Evolutionary conservation across 176 grass and related monocot genomes (phyloP), one percentile per base, ranked within the genome.

Genomic region (Juncus effusus): DNA sequence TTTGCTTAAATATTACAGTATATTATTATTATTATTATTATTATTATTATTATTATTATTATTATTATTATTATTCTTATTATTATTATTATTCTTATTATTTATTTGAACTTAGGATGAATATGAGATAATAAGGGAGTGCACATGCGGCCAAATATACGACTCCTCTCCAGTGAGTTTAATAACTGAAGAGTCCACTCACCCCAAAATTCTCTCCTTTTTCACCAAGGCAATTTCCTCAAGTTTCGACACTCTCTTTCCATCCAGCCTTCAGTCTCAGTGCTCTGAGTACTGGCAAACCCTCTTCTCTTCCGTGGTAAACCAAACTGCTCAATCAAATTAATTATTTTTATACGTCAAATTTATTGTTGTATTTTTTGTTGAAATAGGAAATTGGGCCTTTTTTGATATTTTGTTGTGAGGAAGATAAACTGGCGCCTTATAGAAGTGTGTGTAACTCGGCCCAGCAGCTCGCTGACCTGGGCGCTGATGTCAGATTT

Each of bases 191-290:
- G 76, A 52, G 40, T 67, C 81, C 40, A 71, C 56, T 69, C 78
- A 76, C 49, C 76, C 83, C 14, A 70, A 80, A 79, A 56, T 93
- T 63, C 65, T 76, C 67, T 90, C 86, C 69, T 90, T 83, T 72
- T 89, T 90, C 59, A 73, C 80, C 63, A 99, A 91, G 79, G 76
- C 86, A 6, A 13, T 99, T 51, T 55, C 85, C 61, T 99, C 95
- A 62, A 83, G 80, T 66, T 77, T 99, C 73, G 88, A 87, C 64
- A 93, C 80, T 84, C 82, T 99, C 59, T 90, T 99, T 40, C 78
- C 82, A 69, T 86, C 79, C 81, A 99, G 85, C 88, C 78, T 93
- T 90, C 88, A 99, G 76, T 85, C 83, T 68, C 88, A 99, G 59
- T 84, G 85, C 64, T 74, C 82, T 56, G 94, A 93, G 64, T 93